Conservation (phyloP, 768 basidiomycete species). For the Auricularia heimuer region DNA sequence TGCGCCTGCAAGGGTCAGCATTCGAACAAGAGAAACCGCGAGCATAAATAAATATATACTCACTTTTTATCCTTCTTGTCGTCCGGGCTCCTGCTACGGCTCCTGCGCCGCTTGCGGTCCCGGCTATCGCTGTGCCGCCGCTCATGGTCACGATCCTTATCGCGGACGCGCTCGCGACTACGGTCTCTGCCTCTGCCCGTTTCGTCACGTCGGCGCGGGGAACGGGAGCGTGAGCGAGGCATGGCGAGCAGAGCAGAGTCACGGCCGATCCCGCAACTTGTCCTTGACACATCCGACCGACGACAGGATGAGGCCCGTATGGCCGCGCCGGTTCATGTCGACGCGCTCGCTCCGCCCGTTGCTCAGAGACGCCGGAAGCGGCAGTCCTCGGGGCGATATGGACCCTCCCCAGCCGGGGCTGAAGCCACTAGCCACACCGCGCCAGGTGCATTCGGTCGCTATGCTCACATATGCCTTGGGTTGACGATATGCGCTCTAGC, state of each 20-base stretch:
- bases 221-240: constrained; percentile 11
- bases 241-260: constrained; percentile 1
- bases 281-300: background rate
- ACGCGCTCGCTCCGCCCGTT: background rate
- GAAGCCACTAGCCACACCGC: constrained; percentile 42
- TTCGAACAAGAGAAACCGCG: constrained; percentile 1
- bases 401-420: background rate
- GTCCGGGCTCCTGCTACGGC: constrained; percentile 24
- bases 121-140: background rate
- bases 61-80: constrained; percentile 41
- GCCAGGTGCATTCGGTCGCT: constrained; percentile 28
- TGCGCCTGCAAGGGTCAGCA: constrained; percentile 40
- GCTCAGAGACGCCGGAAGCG: background rate
- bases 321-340: background rate
- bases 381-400: background rate
- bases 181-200: background rate
- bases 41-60: constrained; percentile 11
- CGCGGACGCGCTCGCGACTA: background rate
- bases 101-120: constrained; percentile 12
- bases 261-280: background rate
- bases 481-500: constrained; percentile 29
- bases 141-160: background rate
- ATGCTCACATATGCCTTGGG: background rate
- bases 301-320: background rate
- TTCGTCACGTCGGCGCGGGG: constrained; percentile 3